These are phyloP conservation scores for Dactylellina cionopaga DNA, from an alignment of 2,329 filamentous ascomycete species.

Conservation along the genomic window DNA sequence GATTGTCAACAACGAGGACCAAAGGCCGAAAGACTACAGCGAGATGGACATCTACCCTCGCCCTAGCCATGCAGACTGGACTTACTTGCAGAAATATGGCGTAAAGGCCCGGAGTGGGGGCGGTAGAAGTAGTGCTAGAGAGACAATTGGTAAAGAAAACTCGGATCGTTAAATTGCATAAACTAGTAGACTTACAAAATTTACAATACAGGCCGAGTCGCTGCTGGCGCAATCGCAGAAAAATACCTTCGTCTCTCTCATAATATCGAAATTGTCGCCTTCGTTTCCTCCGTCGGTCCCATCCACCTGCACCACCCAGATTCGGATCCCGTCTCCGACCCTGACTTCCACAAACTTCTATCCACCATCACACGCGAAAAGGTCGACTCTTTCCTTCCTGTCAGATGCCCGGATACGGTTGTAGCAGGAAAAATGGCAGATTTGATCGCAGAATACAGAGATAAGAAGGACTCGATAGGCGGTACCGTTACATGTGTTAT, in stretches of 20 bases:
- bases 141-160: conserved; percentile 78
- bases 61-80: conserved; percentile 94
- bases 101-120: conserved; percentile 91
- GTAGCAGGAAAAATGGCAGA: conserved; percentile 78
- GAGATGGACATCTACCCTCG: conserved; percentile 93
- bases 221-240: conserved; percentile 90
- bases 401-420: conserved; percentile 80
- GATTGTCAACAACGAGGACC: conserved; percentile 89
- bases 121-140: conserved; percentile 87
- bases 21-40: conserved; percentile 89
- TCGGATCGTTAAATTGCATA: not conserved
- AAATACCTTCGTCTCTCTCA: conserved; percentile 86
- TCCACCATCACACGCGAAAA: conserved; percentile 76
- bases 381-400: conserved; percentile 85
- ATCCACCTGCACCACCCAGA: conserved; percentile 77
- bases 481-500: conserved; percentile 96
- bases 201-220: conserved; percentile 73
- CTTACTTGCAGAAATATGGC: conserved; percentile 96
- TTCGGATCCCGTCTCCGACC: conserved; percentile 74
- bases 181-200: conserved; percentile 7
- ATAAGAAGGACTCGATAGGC: conserved; percentile 86
- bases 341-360: conserved; percentile 79
- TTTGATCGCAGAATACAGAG: conserved; percentile 79
- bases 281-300: conserved; percentile 83
- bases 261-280: conserved; percentile 89